Evolutionary conservation across 352 stramenopile genomes (phyloP), one percentile per base, ranked within the genome.

Genomic region (Pythium oligandrum): DNA sequence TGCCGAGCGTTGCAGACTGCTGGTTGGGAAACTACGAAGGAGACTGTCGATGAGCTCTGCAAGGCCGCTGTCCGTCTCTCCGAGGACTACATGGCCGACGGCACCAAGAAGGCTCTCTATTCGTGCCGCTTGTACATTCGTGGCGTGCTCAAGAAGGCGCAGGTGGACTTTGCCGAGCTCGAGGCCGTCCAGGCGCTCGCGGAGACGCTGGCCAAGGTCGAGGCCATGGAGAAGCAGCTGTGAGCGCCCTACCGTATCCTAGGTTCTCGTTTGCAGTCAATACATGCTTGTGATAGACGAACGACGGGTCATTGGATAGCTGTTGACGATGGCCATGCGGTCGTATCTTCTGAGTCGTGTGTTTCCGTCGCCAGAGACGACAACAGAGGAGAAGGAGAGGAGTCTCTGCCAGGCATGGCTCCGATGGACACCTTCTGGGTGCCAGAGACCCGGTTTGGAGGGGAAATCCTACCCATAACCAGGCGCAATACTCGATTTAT

Each of bases 21-120:
- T 4, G 73, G 73, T 6, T 94, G 84, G 84, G 84, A 92, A 59
- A 76, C 59, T 4, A 69, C 90, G 33, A 48, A 83, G 60, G 39
- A 60, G 1, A 70, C 64, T 31, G 77, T 91, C 47, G 65, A 83
- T 17, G 70, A 80, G 47, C 64, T 93, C 12, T 90, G 80, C 55
- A 45, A 52, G 6, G 78, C 76, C 1, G 78, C 77, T 6, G 68
- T 66, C 59, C 69, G 72, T 7, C 63, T 93, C 52, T 50, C 83
- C 4, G 45, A 82, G 51, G 77, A 86, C 53, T 91, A 91, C 66
- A 57, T 90, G 7, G 53, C 66, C 0, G 74, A 90, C 33, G 78
- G 75, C 44, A 78, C 80, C n/a, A 88, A 90, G 64, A 88, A 89
- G 67, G 66, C 80, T 37, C 63, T 91, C 4, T 90, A 89, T 59